phyloP scores from a whole-genome alignment of 306 rosid species.

The Bauhinia variegata region DNA sequence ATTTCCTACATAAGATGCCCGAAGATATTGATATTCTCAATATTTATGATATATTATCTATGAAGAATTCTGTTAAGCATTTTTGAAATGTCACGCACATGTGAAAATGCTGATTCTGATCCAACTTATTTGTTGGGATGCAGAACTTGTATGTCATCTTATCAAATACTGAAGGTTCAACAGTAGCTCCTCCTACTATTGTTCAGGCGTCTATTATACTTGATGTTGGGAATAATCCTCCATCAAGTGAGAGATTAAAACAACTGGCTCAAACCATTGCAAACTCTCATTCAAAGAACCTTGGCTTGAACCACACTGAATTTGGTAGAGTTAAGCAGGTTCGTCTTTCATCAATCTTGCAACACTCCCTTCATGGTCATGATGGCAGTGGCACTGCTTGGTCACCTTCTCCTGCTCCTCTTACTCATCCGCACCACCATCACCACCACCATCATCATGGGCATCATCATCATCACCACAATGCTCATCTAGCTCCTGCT shows the following conservation, averaged over 20 bases:
- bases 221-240: conserved; percentile 70
- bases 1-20: not conserved
- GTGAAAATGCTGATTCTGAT: conserved; percentile 37
- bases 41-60: not conserved
- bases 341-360: conserved; percentile 72
- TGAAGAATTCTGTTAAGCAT: conserved; percentile 17
- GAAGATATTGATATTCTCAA: conserved; percentile 8
- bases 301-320: conserved; percentile 82
- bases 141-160: conserved; percentile 73
- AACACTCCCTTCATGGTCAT: conserved; percentile 70
- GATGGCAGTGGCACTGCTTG: conserved; percentile 47
- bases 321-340: conserved; percentile 95
- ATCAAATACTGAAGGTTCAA: conserved; percentile 77
- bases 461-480: conserved; percentile 63
- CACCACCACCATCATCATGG: conserved; percentile 47
- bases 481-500: conserved; percentile 54
- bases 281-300: conserved; percentile 71
- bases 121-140: conserved; percentile 46
- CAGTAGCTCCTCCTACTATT: conserved; percentile 67
- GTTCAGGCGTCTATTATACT: conserved; percentile 73
- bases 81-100: conserved; percentile 21
- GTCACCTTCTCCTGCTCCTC: conserved; percentile 77
- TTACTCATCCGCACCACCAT: conserved; percentile 44
- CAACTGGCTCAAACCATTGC: conserved; percentile 86
- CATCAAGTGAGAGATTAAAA: conserved; percentile 67